phyloP scores from a whole-genome alignment of 129 eudicot genomes.

The Chrysanthemum makinoi region DNA sequence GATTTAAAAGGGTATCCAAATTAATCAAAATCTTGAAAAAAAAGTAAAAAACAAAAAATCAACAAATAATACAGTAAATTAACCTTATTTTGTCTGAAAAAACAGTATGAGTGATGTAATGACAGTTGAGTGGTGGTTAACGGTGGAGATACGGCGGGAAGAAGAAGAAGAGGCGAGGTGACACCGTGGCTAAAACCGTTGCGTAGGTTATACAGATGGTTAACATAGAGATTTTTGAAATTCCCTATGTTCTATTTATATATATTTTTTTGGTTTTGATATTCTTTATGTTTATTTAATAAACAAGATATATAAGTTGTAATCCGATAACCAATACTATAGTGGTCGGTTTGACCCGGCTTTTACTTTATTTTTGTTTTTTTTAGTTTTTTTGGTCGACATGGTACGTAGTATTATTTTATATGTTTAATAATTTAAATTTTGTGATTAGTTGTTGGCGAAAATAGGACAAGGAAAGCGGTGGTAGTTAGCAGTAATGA shows the following conservation, averaged over 20 bases:
- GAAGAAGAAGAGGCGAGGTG: not conserved
- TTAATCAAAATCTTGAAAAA: slow-evolving; percentile 6
- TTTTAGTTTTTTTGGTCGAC: not conserved
- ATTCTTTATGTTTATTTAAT: not conserved
- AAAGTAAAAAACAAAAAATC: too few relatives aligned
- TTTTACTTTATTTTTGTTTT: not conserved
- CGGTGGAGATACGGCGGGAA: slow-evolving; percentile 25
- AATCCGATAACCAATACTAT: not conserved
- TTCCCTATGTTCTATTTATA: not conserved
- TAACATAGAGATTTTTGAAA: slow-evolving; percentile 13
- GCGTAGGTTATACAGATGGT: not conserved
- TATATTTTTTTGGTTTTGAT: not conserved
- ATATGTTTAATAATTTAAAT: too few relatives aligned
- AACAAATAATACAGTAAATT: too few relatives aligned
- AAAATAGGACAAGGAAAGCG: too few relatives aligned
- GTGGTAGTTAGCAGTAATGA: too few relatives aligned
- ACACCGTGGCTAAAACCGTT: slow-evolving; percentile 23
- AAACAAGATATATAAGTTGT: not conserved
- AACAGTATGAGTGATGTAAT: not conserved
- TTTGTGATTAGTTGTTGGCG: too few relatives aligned
- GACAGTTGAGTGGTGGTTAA: slow-evolving; percentile 3
- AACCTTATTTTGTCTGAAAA: slow-evolving; percentile 4
- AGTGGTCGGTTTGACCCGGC: slow-evolving; percentile 16
- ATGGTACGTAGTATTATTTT: not conserved
- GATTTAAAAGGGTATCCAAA: slow-evolving; percentile 13